A percentile compares a stretch with the other conserved stretches of the same genome.
phyloP scores from a whole-genome alignment of 371 early-diverging fungal genomes.

The Lichtheimia ornata region DNA sequence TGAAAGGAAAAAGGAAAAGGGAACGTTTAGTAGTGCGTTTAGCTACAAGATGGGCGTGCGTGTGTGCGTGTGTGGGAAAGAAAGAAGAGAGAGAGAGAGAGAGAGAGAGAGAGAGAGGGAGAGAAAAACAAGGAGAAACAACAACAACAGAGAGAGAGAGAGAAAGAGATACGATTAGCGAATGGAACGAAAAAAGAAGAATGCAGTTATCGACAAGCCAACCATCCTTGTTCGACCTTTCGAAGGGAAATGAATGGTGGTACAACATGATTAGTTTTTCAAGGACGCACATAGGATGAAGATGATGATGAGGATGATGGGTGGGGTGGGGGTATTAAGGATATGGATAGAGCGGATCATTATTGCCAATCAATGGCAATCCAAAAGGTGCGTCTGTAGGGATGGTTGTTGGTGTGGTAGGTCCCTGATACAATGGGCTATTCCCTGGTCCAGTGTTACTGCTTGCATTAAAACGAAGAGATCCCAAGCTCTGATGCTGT shows the following conservation, averaged over 20 bases:
- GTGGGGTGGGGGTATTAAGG: neutral
- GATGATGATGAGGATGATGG: neutral
- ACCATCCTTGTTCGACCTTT: neutral
- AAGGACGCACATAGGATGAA: neutral
- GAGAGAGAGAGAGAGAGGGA: no score
- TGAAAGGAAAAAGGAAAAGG: no score
- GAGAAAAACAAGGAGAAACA: neutral
- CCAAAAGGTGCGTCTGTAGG: slow-evolving; percentile 5
- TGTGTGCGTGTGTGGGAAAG: no score
- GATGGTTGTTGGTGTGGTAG: slow-evolving; percentile 1
- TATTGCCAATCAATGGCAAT: slow-evolving; percentile 14
- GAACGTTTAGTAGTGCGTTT: no score
- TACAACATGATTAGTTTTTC: neutral
- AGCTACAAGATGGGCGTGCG: no score
- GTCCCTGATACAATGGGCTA: slow-evolving; percentile 1
- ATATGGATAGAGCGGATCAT: slow-evolving; percentile 9
- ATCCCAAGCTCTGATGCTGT: slow-evolving; percentile 8
- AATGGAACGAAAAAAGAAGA: neutral
- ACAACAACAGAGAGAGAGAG: neutral
- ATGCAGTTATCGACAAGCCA: neutral
- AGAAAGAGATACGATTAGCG: neutral
- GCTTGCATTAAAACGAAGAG: slow-evolving; percentile 2
- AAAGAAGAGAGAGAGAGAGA: no score
- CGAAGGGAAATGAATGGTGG: neutral
- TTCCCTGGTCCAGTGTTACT: neutral